phyloP scores from a whole-genome alignment of 2,329 filamentous ascomycete species.

The Neocucurbitaria cava region DNA sequence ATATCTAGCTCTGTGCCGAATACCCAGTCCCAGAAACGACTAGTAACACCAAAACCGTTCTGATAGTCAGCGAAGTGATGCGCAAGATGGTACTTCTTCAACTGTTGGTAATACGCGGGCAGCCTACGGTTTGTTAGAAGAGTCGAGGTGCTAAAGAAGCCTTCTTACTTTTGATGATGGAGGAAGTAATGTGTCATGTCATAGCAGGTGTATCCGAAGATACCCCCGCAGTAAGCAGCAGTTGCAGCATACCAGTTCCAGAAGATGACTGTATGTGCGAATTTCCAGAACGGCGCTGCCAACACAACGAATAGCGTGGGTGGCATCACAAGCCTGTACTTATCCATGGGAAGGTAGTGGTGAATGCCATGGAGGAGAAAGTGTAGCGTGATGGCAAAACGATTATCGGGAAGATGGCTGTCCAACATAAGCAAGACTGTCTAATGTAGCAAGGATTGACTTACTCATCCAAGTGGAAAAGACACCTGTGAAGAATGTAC shows the following conservation, averaged over 20 bases:
- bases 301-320: slow-evolving; percentile 84
- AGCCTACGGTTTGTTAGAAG: slow-evolving; percentile 58
- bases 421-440: slow-evolving; percentile 17
- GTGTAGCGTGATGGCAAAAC: slow-evolving; percentile 83
- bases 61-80: slow-evolving; percentile 99
- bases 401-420: slow-evolving; percentile 89
- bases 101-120: slow-evolving; percentile 83
- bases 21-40: slow-evolving; percentile 90
- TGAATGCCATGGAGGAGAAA: slow-evolving; percentile 97
- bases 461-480: slow-evolving; percentile 94
- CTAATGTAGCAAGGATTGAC: slow-evolving; percentile 44
- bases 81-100: slow-evolving; percentile 97
- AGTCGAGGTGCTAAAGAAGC: background rate
- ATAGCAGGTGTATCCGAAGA: slow-evolving; percentile 96
- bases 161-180: slow-evolving; percentile 81
- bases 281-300: slow-evolving; percentile 88
- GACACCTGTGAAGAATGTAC: slow-evolving; percentile 84
- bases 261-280: slow-evolving; percentile 82
- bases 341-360: slow-evolving; percentile 99
- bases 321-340: slow-evolving; percentile 95
- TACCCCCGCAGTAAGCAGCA: slow-evolving; percentile 83
- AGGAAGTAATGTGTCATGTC: slow-evolving; percentile 99
- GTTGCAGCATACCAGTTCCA: slow-evolving; percentile 85
- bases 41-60: slow-evolving; percentile 96
- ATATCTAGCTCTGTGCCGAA: slow-evolving; percentile 85